These are phyloP conservation scores for Aspergillus ellipticus DNA, from an alignment of 495 filamentous ascomycete genomes.

Conservation along the genomic window DNA sequence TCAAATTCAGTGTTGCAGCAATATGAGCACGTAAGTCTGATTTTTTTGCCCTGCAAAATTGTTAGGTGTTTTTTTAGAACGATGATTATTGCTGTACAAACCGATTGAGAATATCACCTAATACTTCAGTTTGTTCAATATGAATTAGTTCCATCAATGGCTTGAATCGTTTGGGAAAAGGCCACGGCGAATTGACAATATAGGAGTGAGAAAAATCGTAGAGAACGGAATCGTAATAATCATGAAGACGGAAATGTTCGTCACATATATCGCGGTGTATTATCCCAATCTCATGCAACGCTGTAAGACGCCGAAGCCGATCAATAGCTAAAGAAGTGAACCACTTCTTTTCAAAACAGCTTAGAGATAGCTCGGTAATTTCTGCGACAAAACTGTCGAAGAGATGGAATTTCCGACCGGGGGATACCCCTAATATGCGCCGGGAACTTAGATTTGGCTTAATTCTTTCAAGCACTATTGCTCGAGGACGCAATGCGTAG, in stretches of 20 bases:
- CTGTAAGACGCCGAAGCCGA: slow-evolving; percentile 14
- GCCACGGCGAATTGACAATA: slow-evolving; percentile 2
- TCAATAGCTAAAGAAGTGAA: slow-evolving; percentile 16
- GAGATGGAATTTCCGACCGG: neutral
- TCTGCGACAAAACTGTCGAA: neutral
- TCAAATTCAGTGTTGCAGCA: neutral
- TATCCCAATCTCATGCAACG: slow-evolving; percentile 17
- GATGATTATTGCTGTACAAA: neutral
- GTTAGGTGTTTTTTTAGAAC: neutral
- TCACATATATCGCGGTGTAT: slow-evolving; percentile 16
- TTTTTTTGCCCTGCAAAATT: neutral
- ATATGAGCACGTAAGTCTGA: neutral
- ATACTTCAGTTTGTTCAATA: neutral
- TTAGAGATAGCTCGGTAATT: neutral
- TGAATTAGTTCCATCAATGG: neutral
- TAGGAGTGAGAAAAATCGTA: slow-evolving; percentile 20
- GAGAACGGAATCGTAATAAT: slow-evolving; percentile 19
- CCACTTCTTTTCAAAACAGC: slow-evolving; percentile 14
- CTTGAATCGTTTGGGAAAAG: neutral
- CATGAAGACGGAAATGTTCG: slow-evolving; percentile 15
- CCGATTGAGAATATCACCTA: neutral
- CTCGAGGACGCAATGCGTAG: too few species aligned
- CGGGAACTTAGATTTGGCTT: neutral
- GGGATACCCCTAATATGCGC: neutral
- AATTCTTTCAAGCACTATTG: slow-evolving; percentile 8